These are phyloP conservation scores for Pseudogymnoascus destructans DNA, from an alignment of 2,329 filamentous ascomycete genomes.

Conservation along the genomic window DNA sequence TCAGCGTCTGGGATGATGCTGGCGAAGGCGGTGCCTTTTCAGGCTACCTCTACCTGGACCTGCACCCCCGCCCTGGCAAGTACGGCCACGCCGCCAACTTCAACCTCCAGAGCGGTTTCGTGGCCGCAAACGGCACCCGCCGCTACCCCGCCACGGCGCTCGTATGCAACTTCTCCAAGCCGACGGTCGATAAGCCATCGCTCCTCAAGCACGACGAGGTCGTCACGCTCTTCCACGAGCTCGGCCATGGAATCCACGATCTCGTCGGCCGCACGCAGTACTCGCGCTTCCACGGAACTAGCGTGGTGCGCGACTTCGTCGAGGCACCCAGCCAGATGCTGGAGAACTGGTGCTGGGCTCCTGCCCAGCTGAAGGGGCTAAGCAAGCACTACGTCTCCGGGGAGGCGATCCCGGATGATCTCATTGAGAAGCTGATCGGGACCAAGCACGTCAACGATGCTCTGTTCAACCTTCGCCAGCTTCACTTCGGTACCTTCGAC, in stretches of 20 bases:
- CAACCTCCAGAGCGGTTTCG: conserved; percentile 61
- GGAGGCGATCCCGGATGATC: conserved; percentile 58
- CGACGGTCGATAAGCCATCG: conserved; percentile 60
- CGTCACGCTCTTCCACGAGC: conserved; percentile 69
- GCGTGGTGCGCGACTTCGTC: conserved; percentile 54
- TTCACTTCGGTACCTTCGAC: conserved; percentile 73
- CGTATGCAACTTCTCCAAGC: conserved; percentile 78
- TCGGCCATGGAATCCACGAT: conserved; percentile 60
- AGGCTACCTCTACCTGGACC: conserved; percentile 71
- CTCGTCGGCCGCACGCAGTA: conserved; percentile 49
- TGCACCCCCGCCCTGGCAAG: conserved; percentile 69
- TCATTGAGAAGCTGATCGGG: conserved; percentile 60
- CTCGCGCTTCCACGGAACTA: conserved; percentile 55
- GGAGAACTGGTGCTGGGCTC: conserved; percentile 65
- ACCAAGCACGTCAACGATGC: conserved; percentile 75
- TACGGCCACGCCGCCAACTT: conserved; percentile 81
- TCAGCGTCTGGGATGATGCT: conserved; percentile 70
- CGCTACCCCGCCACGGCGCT: conserved; percentile 67
- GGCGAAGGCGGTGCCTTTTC: conserved; percentile 59
- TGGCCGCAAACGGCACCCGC: conserved; percentile 52
- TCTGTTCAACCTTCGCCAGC: conserved; percentile 63
- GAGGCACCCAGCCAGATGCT: conserved; percentile 63
- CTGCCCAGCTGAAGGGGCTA: conserved; percentile 49
- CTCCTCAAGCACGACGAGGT: conserved; percentile 75
- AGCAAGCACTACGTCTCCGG: conserved; percentile 61